Conservation (phyloP, 1,284 basidiomycete genomes). For the Ceratobasidium sp. region DNA sequence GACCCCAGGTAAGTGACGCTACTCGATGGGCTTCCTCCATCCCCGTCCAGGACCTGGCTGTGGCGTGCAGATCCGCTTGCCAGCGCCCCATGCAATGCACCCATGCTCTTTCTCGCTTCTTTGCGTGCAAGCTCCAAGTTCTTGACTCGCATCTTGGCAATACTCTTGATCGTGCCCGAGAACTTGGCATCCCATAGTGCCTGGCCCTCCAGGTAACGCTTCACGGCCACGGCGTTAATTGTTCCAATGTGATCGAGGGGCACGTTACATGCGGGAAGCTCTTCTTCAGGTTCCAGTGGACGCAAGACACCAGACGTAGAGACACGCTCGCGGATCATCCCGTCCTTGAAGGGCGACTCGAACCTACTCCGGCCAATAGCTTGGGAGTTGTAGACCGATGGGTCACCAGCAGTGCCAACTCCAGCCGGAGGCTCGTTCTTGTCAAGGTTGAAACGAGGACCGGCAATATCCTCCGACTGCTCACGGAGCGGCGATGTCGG, state of each 20-base stretch:
- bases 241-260: constrained; percentile 70
- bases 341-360: constrained; percentile 47
- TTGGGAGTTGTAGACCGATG: constrained; percentile 60
- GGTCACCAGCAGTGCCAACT: constrained; percentile 68
- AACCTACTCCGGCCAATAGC: constrained; percentile 53
- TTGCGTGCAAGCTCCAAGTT: constrained; percentile 66
- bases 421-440: constrained; percentile 42
- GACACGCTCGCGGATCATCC: constrained; percentile 88
- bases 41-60: not conserved
- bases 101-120: constrained; percentile 52
- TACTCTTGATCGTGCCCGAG: constrained; percentile 56
- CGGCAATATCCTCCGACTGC: constrained; percentile 55
- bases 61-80: not conserved
- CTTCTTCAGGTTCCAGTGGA: constrained; percentile 72
- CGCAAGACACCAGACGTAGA: constrained; percentile 78
- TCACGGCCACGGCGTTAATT: constrained; percentile 66
- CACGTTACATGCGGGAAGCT: constrained; percentile 71
- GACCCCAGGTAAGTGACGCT: constrained; percentile 62
- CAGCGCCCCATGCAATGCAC: constrained; percentile 19
- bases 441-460: constrained; percentile 55
- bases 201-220: constrained; percentile 68
- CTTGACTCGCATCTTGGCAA: constrained; percentile 66
- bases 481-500: constrained; percentile 17
- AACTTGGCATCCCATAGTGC: constrained; percentile 69
- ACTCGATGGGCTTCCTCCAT: constrained; percentile 55